Conservation (phyloP, 1,284 basidiomycete species). For the Moesziomyces sp. region DNA sequence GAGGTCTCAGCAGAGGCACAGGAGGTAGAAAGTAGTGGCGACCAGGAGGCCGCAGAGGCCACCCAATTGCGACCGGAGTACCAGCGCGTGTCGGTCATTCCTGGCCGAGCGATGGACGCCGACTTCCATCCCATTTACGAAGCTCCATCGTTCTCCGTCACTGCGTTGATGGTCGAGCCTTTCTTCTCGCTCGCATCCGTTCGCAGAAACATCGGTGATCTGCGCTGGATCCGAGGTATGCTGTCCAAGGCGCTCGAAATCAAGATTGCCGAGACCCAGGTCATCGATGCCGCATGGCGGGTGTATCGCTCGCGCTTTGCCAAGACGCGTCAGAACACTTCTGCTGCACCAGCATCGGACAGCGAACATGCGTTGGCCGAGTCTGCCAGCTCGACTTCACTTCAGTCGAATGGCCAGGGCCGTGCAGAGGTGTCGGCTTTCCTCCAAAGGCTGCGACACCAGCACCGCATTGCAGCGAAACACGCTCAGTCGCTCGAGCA, state of each 20-base stretch:
- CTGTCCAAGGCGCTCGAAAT: constrained; percentile 34
- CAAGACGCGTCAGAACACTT: constrained; percentile 9
- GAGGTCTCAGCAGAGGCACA: neutral
- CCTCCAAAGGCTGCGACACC: constrained; percentile 30
- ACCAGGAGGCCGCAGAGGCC: constrained; percentile 3
- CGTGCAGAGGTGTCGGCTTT: constrained; percentile 28
- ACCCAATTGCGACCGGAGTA: constrained; percentile 16
- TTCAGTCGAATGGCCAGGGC: constrained; percentile 21
- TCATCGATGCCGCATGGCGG: constrained; percentile 41
- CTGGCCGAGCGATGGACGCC: constrained; percentile 29
- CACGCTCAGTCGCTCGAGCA: constrained; percentile 38
- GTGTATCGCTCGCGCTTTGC: constrained; percentile 30
- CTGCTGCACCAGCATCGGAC: neutral
- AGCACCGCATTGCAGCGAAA: constrained; percentile 16
- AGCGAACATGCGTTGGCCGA: neutral
- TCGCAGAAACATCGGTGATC: constrained; percentile 17
- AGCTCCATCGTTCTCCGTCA: constrained; percentile 48
- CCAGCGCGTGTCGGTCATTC: constrained; percentile 6
- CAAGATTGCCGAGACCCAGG: constrained; percentile 32
- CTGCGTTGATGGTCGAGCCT: constrained; percentile 42
- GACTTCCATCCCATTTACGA: constrained; percentile 49
- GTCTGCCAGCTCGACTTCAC: constrained; percentile 5
- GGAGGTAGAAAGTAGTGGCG: neutral
- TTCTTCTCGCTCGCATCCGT: constrained; percentile 35
- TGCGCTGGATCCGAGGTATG: constrained; percentile 32